These are phyloP conservation scores for Neoascochyta sp. DNA, from an alignment of 2,329 filamentous ascomycete genomes.

Conservation along the genomic window DNA sequence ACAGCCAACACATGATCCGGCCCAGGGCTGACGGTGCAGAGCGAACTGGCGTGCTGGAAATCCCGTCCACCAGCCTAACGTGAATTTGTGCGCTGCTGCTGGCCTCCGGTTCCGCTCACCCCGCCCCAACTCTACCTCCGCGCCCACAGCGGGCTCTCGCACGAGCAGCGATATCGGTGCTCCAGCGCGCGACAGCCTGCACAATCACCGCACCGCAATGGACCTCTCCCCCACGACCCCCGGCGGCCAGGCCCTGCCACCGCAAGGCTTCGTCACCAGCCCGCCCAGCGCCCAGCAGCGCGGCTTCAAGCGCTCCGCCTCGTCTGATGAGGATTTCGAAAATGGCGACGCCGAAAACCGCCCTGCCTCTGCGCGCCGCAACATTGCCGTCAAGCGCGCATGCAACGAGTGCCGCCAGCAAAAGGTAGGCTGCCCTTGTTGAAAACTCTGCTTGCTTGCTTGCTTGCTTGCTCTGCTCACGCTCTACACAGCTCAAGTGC, in stretches of 20 bases:
- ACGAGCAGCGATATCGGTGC: conserved; percentile 18
- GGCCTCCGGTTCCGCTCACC: no score
- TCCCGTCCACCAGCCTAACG: no score
- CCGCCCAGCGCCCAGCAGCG: conserved; percentile 29
- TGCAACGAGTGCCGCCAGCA: conserved; percentile 85
- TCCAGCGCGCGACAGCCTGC: conserved; percentile 10
- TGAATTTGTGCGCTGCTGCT: no score
- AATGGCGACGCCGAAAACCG: conserved; percentile 29
- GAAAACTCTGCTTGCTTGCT: not conserved
- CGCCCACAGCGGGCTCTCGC: conserved; percentile 7
- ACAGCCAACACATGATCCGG: no score
- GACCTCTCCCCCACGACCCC: conserved; percentile 30
- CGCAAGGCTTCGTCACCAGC: conserved; percentile 27
- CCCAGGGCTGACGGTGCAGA: no score
- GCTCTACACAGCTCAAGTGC: conserved; percentile 72
- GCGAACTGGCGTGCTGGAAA: no score
- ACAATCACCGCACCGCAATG: conserved; percentile 8
- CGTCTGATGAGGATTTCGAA: conserved; percentile 32
- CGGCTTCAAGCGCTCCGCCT: conserved; percentile 38
- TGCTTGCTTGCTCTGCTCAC: no score
- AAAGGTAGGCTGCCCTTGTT: conserved; percentile 65
- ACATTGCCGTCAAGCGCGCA: conserved; percentile 59
- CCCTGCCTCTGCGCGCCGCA: conserved; percentile 27
- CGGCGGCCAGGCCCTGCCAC: conserved; percentile 17
- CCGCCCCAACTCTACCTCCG: conserved; percentile 11